Conservation (phyloP, 2,329 filamentous ascomycete genomes). For the Penicillium olsonii region DNA sequence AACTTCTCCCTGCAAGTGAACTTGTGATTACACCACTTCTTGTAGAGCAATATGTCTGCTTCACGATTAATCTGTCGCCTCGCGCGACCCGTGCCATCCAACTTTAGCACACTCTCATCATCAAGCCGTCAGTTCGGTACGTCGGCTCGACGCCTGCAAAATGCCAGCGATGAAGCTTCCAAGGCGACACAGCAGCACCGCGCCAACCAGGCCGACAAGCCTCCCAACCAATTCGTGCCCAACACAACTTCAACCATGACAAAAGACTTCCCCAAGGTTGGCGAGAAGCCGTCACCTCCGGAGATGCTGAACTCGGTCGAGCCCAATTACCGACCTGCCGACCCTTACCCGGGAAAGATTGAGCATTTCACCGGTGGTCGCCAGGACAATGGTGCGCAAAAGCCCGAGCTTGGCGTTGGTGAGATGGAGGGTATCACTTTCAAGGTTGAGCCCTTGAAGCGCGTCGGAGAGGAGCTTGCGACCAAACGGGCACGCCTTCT, state of each 20-base stretch:
- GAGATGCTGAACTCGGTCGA: slow-evolving; percentile 62
- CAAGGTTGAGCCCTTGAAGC: slow-evolving; percentile 83
- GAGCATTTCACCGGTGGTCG: slow-evolving; percentile 67
- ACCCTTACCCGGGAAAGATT: slow-evolving; percentile 63
- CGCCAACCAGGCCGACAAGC: slow-evolving; percentile 58
- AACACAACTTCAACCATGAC: slow-evolving; percentile 65
- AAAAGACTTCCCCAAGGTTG: slow-evolving; percentile 63
- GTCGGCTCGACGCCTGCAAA: slow-evolving; percentile 38
- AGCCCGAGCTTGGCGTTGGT: slow-evolving; percentile 74
- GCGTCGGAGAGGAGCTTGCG: slow-evolving; percentile 76
- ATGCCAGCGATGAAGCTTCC: slow-evolving; percentile 53
- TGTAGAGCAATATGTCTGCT: slow-evolving; percentile 45
- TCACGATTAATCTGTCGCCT: slow-evolving; percentile 49
- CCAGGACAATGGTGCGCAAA: slow-evolving; percentile 54
- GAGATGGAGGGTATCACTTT: slow-evolving; percentile 86
- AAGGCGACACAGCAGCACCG: slow-evolving; percentile 58
- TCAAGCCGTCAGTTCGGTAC: slow-evolving; percentile 34
- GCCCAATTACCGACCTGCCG: slow-evolving; percentile 58
- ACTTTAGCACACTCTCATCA: slow-evolving; percentile 25
- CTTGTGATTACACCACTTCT: neutral
- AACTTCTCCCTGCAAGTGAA: slow-evolving; percentile 8
- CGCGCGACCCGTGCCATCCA: slow-evolving; percentile 39
- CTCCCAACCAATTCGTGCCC: slow-evolving; percentile 63
- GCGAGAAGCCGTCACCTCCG: slow-evolving; percentile 58
- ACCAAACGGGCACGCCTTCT: slow-evolving; percentile 88